Percentiles rank a stretch among this genome's conserved stretches.
These are phyloP conservation scores for Westerdykella ornata DNA, from an alignment of 2,329 filamentous ascomycete species.

Conservation along the genomic window DNA sequence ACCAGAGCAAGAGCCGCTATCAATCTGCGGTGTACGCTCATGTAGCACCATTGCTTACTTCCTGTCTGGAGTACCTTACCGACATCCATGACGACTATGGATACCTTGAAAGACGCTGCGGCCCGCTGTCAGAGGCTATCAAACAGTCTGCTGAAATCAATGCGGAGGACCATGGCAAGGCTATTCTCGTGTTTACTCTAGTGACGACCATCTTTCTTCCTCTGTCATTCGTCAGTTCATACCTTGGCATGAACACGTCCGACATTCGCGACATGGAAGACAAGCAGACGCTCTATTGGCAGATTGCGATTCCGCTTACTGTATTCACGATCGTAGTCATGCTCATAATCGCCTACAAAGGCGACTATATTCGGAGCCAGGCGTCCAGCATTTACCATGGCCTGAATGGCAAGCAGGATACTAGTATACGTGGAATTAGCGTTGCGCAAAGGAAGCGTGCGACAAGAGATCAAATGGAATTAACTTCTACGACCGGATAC, in stretches of 20 bases:
- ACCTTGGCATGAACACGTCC: conserved; percentile 39
- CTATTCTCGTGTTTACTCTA: conserved; percentile 41
- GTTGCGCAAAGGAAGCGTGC: conserved; percentile 23
- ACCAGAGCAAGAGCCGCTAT: conserved; percentile 13
- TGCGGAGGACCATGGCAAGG: conserved; percentile 38
- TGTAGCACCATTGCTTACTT: conserved; percentile 18
- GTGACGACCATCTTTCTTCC: conserved; percentile 43
- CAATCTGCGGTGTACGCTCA: conserved; percentile 19
- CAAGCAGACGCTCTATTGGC: conserved; percentile 39
- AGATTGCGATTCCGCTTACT: conserved; percentile 26
- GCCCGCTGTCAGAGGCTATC: conserved; percentile 25
- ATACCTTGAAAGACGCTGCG: conserved; percentile 22
- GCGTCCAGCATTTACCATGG: conserved; percentile 9
- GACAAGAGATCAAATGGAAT: conserved; percentile 3
- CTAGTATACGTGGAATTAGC: conserved; percentile 14
- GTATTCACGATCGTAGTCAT: conserved; percentile 19
- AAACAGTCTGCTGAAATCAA: conserved; percentile 33
- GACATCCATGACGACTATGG: conserved; percentile 19
- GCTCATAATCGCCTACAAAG: conserved; percentile 25
- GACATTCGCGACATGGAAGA: conserved; percentile 39
- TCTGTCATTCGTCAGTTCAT: conserved; percentile 40
- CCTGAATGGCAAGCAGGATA: conserved; percentile 16
- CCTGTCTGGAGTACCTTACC: conserved; percentile 18
- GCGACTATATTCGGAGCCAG: conserved; percentile 19
- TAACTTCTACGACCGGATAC: conserved; percentile 4